Evolutionary conservation across 2,329 filamentous ascomycete species (phyloP).

Genomic region (Curvularia verruculosa): DNA sequence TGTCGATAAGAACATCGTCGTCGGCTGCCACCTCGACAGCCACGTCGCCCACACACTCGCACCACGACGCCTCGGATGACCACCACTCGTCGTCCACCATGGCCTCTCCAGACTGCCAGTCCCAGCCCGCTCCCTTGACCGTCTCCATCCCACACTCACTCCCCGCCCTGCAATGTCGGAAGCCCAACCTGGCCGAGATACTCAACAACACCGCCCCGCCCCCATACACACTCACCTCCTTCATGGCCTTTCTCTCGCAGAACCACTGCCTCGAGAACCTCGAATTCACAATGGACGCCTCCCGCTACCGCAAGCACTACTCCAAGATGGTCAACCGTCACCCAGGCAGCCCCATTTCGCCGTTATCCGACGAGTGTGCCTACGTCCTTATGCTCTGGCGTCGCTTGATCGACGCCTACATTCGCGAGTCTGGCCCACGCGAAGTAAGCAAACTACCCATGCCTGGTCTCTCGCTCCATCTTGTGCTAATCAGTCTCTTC

Average conservation of each 20-base stretch:
- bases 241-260: slow-evolving; percentile 95
- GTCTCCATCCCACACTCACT: slow-evolving; percentile 55
- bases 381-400: slow-evolving; percentile 84
- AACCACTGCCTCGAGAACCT: slow-evolving; percentile 97
- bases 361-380: slow-evolving; percentile 64
- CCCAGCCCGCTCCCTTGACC: slow-evolving; percentile 56
- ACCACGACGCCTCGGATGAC: slow-evolving; percentile 44
- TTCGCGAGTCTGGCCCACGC: slow-evolving; percentile 55
- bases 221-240: slow-evolving; percentile 89
- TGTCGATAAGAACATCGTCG: slow-evolving; percentile 44
- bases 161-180: slow-evolving; percentile 59
- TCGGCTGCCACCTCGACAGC: slow-evolving; percentile 47
- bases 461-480: no score
- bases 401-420: slow-evolving; percentile 87
- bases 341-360: slow-evolving; percentile 54
- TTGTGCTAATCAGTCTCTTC: slow-evolving; percentile 26
- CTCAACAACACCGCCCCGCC: slow-evolving; percentile 83
- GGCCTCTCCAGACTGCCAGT: slow-evolving; percentile 56
- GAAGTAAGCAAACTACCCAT: slow-evolving; percentile 44
- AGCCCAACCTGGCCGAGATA: slow-evolving; percentile 84
- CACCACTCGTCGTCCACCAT: slow-evolving; percentile 56
- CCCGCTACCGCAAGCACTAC: slow-evolving; percentile 77
- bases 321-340: slow-evolving; percentile 62
- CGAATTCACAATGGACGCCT: slow-evolving; percentile 94
- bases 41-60: slow-evolving; percentile 30